Evolutionary conservation across 805 yeast genomes (phyloP).

Genomic region (Saccharomycopsis sp.): DNA sequence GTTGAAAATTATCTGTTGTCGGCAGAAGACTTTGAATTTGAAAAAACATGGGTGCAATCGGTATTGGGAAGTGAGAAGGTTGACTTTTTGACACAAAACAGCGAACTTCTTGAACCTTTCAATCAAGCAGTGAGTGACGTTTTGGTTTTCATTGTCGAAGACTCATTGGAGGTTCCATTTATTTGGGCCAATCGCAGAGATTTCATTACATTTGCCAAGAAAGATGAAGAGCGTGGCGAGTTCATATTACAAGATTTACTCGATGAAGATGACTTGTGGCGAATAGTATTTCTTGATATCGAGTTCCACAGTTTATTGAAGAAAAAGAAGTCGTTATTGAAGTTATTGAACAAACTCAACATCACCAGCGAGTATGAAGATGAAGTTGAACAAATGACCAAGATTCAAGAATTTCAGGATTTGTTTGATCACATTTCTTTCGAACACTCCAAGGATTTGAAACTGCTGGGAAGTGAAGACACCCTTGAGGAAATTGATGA

Average conservation of each 20-base stretch:
- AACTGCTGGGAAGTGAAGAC: slow-evolving; percentile 26
- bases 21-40: slow-evolving; percentile 59
- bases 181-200: slow-evolving; percentile 95
- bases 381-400: slow-evolving; percentile 44
- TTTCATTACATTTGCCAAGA: slow-evolving; percentile 55
- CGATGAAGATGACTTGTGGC: slow-evolving; percentile 85
- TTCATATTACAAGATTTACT: slow-evolving; percentile 37
- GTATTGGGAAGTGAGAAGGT: slow-evolving; percentile 51
- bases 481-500: slow-evolving; percentile 31
- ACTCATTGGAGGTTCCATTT: slow-evolving; percentile 84
- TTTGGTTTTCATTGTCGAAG: slow-evolving; percentile 63
- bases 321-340: slow-evolving; percentile 56
- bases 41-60: slow-evolving; percentile 75
- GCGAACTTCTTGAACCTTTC: slow-evolving; percentile 39
- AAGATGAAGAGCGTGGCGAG: slow-evolving; percentile 34
- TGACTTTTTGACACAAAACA: slow-evolving; percentile 28
- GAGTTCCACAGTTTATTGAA: slow-evolving; percentile 80
- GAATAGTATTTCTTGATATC: slow-evolving; percentile 74
- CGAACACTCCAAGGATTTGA: slow-evolving; percentile 39
- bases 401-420: slow-evolving; percentile 80
- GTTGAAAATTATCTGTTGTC: slow-evolving; percentile 54
- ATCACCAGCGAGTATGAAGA: slow-evolving; percentile 51
- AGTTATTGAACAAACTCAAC: slow-evolving; percentile 44
- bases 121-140: slow-evolving; percentile 61
- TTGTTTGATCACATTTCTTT: slow-evolving; percentile 64